Conservation (phyloP, 179 eudicot species). For the Drosera spatulata region DNA sequence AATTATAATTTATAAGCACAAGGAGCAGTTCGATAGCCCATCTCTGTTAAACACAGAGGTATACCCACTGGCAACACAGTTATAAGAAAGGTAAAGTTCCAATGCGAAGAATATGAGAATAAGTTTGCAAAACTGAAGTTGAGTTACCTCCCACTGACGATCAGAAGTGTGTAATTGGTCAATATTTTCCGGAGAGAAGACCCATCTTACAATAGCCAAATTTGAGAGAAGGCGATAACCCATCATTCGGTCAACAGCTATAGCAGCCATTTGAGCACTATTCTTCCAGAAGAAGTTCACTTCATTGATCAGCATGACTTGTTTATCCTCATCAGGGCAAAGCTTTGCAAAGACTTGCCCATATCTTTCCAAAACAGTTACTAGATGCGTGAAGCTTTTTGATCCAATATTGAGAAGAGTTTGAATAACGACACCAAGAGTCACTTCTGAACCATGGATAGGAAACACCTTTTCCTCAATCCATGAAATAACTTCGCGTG, state of each 20-base stretch:
- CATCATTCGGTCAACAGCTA: constrained; percentile 98
- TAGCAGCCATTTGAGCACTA: constrained; percentile 87
- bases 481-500: constrained; percentile 81
- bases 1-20: no score
- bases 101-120: no score
- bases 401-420: constrained; percentile 94
- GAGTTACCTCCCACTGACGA: constrained; percentile 77
- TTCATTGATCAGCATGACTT: constrained; percentile 71
- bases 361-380: constrained; percentile 95
- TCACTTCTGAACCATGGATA: constrained; percentile 53
- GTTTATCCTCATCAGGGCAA: constrained; percentile 82
- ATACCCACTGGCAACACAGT: background rate
- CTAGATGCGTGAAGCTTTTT: constrained; percentile 93
- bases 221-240: constrained; percentile 93
- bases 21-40: no score
- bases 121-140: background rate
- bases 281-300: constrained; percentile 86
- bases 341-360: constrained; percentile 83
- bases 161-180: constrained; percentile 83
- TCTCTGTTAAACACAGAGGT: no score
- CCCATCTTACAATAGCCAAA: constrained; percentile 94
- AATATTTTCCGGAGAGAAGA: constrained; percentile 64
- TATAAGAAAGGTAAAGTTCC: background rate
- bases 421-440: constrained; percentile 75
- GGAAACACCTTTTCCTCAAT: constrained; percentile 71